Base-by-base conservation (phyloP, 2,329 filamentous ascomycete species). In the Clarireedia hainanense region DNA sequence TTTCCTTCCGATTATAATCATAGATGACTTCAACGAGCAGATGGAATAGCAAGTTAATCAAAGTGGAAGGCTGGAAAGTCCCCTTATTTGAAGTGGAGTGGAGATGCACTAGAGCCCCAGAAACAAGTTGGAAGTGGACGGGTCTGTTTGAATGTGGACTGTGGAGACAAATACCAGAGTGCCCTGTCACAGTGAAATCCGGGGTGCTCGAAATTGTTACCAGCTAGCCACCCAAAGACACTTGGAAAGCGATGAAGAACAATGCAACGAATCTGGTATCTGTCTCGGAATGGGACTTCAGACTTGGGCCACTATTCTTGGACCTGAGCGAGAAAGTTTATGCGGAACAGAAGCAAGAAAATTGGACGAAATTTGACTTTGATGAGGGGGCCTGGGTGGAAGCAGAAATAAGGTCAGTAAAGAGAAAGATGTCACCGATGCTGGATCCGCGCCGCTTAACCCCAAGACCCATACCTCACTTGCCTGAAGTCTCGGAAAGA, bases 361-460 rank as follows among this genome's bases (percentile, higher is more conserved):
- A 12, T 23, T 45, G 50, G 26, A 3, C 27, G 10, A 24, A 45
- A 17, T 9, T 52, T 24, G 26, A 45, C 4, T 45, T 45, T 34
- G 50, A 52, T 30, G 26, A 45, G 23, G 4, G 6, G 23, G 23
- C 2, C 10, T 52, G 26, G 50, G 23, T 30, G 2, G 9, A 45
- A 1, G 10, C 17, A 9, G 50, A 52, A 24, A 52, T 45, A 30
- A 45, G 12, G 39, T 45, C 17, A 0, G 34, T 52, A 17, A 45
- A 45, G 39, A 17, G 17, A 14, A 52, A 36, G 14, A 52, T 52
- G 39, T 45, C 50, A 26, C 50, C 49, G 1, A 51, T 51, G 49
- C 37, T 51, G 17, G 49, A 51, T 43, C 6, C 37, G 5, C 39
- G 39, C 9, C 39, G 27, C n/a, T 37, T 43, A 12, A 43, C 24